phyloP scores from a whole-genome alignment of 306 rosid genomes.

The Mimosa bimucronata region DNA sequence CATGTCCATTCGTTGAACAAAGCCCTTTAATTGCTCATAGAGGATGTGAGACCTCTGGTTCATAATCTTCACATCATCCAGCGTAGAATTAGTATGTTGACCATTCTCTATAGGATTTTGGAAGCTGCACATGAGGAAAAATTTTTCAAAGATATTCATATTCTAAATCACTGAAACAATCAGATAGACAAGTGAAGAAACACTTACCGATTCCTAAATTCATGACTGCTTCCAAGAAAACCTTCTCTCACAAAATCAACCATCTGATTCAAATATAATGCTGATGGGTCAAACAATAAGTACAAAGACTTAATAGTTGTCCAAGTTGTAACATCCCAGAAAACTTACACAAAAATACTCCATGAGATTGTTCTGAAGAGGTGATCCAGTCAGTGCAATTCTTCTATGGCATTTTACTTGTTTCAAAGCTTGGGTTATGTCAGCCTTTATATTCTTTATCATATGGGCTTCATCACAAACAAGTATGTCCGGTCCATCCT shows the following conservation, averaged over 20 bases:
- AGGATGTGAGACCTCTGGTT: constrained; percentile 97
- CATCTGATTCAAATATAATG: constrained; percentile 69
- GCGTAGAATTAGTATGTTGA: constrained; percentile 95
- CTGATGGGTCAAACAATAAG: constrained; percentile 26
- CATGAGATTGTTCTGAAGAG: constrained; percentile 98
- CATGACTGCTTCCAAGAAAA: constrained; percentile 99
- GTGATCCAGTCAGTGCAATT: constrained; percentile 97
- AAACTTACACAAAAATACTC: constrained; percentile 95
- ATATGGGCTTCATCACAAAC: constrained; percentile 99
- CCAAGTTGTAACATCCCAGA: constrained; percentile 19
- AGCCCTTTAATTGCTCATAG: constrained; percentile 88
- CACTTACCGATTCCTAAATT: constrained; percentile 91
- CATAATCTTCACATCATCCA: constrained; percentile 91
- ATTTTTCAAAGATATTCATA: constrained; percentile 30
- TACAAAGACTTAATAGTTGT: constrained; percentile 12
- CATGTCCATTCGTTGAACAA: constrained; percentile 99
- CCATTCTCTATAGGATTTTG: constrained; percentile 98
- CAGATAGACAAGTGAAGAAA: constrained; percentile 40
- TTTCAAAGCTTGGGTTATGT: constrained; percentile 88
- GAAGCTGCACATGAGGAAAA: constrained; percentile 64
- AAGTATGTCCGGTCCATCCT: constrained; percentile 98
- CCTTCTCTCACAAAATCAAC: constrained; percentile 99
- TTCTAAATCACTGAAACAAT: constrained; percentile 18
- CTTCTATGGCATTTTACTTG: constrained; percentile 97
- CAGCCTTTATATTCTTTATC: constrained; percentile 92